Conservation (phyloP, 768 basidiomycete genomes). For the Boletus rubescentipes region DNA sequence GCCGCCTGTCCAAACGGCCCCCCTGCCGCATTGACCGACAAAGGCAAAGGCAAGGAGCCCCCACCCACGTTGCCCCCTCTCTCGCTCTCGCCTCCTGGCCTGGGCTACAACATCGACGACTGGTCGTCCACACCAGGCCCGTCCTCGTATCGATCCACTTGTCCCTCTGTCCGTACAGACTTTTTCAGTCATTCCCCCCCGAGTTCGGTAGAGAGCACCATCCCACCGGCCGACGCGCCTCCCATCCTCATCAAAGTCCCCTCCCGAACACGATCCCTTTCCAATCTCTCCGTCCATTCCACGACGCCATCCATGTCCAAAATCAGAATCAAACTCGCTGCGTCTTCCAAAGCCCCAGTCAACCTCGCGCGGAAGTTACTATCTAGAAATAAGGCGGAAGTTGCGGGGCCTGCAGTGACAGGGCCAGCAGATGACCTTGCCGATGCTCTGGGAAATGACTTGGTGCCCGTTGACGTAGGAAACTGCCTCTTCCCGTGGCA, state of each 20-base stretch:
- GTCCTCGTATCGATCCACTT: conserved; percentile 39
- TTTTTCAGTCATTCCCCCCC: conserved; percentile 15
- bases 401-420: conserved; percentile 11
- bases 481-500: conserved; percentile 47
- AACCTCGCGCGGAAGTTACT: conserved; percentile 58
- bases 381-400: conserved; percentile 40
- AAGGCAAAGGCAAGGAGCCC: conserved; percentile 53
- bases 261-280: conserved; percentile 55
- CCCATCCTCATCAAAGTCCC: conserved; percentile 32
- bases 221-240: conserved; percentile 11
- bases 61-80: conserved; percentile 69
- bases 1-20: conserved; percentile 7
- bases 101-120: conserved; percentile 42
- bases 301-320: conserved; percentile 48
- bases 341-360: conserved; percentile 41
- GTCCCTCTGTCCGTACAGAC: conserved; percentile 39
- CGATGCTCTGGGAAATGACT: conserved; percentile 13
- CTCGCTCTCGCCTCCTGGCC: conserved; percentile 53
- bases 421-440: conserved; percentile 2
- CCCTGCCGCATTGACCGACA: conserved; percentile 37
- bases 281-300: conserved; percentile 49
- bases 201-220: conserved; percentile 12
- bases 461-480: conserved; percentile 28
- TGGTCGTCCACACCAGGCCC: conserved; percentile 36
- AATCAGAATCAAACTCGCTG: conserved; percentile 47